Conservation (phyloP, 1,284 basidiomycete genomes). For the Ustilago trichophora region DNA sequence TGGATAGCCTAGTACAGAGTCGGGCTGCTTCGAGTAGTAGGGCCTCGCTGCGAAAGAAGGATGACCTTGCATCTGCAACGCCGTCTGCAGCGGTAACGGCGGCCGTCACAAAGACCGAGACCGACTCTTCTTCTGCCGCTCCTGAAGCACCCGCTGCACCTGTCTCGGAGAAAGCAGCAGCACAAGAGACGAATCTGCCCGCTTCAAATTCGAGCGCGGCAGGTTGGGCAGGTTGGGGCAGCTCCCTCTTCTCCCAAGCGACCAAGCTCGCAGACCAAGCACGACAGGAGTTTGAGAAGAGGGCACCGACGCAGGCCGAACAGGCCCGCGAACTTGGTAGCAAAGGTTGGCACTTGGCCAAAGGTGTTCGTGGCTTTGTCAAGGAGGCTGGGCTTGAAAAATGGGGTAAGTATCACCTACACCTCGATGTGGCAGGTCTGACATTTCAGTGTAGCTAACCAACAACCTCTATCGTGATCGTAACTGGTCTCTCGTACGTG, state of each 20-base stretch:
- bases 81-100: background rate
- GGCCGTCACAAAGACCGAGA: constrained; percentile 1
- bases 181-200: constrained; percentile 35
- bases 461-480: no score
- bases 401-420: constrained; percentile 23
- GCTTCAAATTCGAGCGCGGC: constrained; percentile 78
- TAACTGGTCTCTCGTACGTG: no score
- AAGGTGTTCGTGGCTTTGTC: constrained; percentile 57
- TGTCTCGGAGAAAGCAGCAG: constrained; percentile 59
- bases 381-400: constrained; percentile 57
- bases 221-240: constrained; percentile 74
- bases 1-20: constrained; percentile 65
- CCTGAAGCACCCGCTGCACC: constrained; percentile 1
- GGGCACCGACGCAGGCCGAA: constrained; percentile 45
- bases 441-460: no score
- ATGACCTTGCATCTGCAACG: background rate
- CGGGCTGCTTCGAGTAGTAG: constrained; percentile 36
- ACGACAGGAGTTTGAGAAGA: constrained; percentile 60
- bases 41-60: constrained; percentile 35
- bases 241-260: constrained; percentile 70
- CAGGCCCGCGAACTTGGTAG: constrained; percentile 40
- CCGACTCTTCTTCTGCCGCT: background rate
- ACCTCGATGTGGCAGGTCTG: no score
- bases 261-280: constrained; percentile 63
- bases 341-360: constrained; percentile 55